phyloP scores from a whole-genome alignment of 306 rosid species.

The Castanopsis chinensis region DNA sequence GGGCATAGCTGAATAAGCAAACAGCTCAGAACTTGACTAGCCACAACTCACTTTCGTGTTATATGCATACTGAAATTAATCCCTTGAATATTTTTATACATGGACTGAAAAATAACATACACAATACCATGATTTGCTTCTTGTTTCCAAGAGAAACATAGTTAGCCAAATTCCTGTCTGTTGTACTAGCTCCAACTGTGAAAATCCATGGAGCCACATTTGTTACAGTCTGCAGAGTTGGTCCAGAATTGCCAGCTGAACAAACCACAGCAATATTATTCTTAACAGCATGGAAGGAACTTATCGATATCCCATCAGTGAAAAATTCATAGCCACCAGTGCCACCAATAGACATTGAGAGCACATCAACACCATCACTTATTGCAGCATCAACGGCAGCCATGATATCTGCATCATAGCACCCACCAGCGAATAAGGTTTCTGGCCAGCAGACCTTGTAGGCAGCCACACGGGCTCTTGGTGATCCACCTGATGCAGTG shows the following conservation, averaged over 20 bases:
- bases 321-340: not conserved
- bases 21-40: too few species aligned
- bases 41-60: too few species aligned
- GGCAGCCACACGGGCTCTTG: slow-evolving; percentile 68
- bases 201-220: slow-evolving; percentile 69
- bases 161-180: slow-evolving; percentile 43
- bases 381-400: slow-evolving; percentile 73
- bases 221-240: slow-evolving; percentile 29
- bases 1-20: too few species aligned
- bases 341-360: slow-evolving; percentile 48
- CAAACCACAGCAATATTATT: slow-evolving; percentile 40
- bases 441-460: slow-evolving; percentile 82
- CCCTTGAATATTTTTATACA: too few species aligned
- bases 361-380: slow-evolving; percentile 62
- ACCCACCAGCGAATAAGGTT: not conserved
- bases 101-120: not conserved
- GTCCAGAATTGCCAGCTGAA: slow-evolving; percentile 69
- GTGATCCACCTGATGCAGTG: slow-evolving; percentile 87
- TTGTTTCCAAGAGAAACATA: slow-evolving; percentile 50
- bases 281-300: slow-evolving; percentile 58
- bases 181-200: slow-evolving; percentile 77
- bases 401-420: slow-evolving; percentile 57
- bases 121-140: slow-evolving; percentile 34
- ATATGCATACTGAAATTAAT: too few species aligned
- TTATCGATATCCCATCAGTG: slow-evolving; percentile 40